Base-by-base conservation (phyloP, 805 yeast species). In the Torulaspora quercuum region DNA sequence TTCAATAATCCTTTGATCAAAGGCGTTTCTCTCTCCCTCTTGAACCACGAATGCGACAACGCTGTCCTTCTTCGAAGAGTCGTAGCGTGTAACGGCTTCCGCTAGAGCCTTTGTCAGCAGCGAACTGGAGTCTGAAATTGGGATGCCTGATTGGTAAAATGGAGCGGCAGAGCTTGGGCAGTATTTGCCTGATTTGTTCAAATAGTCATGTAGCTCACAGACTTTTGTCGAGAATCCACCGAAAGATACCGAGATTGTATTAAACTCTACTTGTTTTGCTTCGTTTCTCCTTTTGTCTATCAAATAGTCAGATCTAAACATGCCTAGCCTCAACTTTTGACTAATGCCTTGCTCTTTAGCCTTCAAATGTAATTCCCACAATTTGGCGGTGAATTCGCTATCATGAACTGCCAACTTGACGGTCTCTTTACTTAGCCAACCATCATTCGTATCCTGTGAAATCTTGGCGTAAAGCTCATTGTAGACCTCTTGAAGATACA, bases 241-340 rank as follows among this genome's bases (percentile, higher is more conserved):
- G 66, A 92, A 92, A 1, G 97, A 89, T 3, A 90, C 95, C 52
- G 95, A 83, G 3, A 92, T 86, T 1, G 98, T 89, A 63, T 92
- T 92, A 67, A 90, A 90, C 60, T 92, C 99, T 34, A 92, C 92
- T 61, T 92, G 98, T 56, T 90, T 89, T 52, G 90, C 82, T 17
- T 61, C 58, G 9, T 62, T 61, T 33, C 64, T 63, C 5, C 58
- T 55, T 22, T 55, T 39, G 46, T 81, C 80, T 22, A 78, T 65
- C 78, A 92, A 78, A 53, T 90, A 92, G 55, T 92, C 98, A 0
- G 94, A 82, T 58, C 98, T 75, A 60, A 88, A 89, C 7, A 92
- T 61, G 0, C 97, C 97, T 29, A 89, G 68, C 0, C 88, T 74
- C 23, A 85, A 67, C 1, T 78, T 75, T 55, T 84, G 95, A 2